These are phyloP conservation scores for Lipomyces kockii DNA, from an alignment of 805 yeast species.

Conservation along the genomic window DNA sequence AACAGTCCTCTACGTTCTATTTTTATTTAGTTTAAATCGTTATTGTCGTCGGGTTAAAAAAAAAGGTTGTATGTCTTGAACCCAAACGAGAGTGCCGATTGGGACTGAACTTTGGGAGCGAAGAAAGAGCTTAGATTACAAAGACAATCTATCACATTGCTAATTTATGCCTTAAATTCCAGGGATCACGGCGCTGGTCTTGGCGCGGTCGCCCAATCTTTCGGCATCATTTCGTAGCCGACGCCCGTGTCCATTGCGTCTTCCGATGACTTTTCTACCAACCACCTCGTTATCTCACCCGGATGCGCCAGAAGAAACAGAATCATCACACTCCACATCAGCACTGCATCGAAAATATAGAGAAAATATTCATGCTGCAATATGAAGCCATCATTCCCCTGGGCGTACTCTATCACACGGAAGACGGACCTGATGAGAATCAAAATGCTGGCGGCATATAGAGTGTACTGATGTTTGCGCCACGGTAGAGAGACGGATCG, in stretches of 20 bases:
- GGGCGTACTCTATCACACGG: constrained; percentile 11
- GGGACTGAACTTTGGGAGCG: no score
- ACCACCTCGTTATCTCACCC: background rate
- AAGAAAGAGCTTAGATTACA: no score
- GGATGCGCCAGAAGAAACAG: background rate
- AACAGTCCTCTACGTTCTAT: no score
- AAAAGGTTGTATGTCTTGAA: no score
- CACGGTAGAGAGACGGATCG: background rate
- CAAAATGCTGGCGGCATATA: constrained; percentile 6
- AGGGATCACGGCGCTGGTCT: no score
- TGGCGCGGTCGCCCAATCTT: no score
- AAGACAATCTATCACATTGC: no score
- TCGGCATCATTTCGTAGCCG: background rate
- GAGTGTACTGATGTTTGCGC: constrained; percentile 1
- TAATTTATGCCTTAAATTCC: no score
- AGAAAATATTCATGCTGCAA: constrained; percentile 11
- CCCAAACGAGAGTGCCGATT: no score
- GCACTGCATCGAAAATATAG: constrained; percentile 14
- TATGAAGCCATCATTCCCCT: constrained; percentile 17
- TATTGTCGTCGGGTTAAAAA: no score
- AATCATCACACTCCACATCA: constrained; percentile 10
- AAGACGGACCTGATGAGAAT: constrained; percentile 14
- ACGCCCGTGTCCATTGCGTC: background rate
- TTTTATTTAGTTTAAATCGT: no score
- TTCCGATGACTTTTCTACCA: background rate